These are phyloP conservation scores for Leptodermis oblonga DNA, from an alignment of 257 asterid genomes.

Conservation along the genomic window DNA sequence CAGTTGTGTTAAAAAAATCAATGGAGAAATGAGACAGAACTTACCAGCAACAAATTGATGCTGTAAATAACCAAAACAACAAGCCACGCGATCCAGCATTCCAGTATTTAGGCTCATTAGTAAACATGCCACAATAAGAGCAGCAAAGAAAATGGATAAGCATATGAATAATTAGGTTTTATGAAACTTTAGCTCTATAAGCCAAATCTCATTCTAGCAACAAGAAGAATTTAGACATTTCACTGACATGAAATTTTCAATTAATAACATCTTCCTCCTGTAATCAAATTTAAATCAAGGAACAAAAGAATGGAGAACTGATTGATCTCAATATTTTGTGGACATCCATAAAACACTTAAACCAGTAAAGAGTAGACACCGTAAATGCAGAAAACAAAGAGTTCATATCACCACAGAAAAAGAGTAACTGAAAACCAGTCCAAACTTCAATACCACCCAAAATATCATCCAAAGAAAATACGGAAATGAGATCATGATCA, in stretches of 20 bases:
- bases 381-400: not conserved
- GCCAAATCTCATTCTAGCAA: not conserved
- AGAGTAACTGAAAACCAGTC: not conserved
- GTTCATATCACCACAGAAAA: not conserved
- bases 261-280: not conserved
- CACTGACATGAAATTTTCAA: not conserved
- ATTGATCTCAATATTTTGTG: not conserved
- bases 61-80: constrained; percentile 40
- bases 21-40: constrained; percentile 29
- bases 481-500: not conserved
- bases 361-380: not conserved
- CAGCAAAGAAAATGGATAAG: not conserved
- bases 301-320: not conserved
- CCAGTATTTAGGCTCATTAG: constrained; percentile 11
- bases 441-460: not conserved
- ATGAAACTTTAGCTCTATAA: not conserved
- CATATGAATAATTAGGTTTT: not conserved
- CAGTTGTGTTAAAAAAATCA: not conserved
- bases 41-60: constrained; percentile 98
- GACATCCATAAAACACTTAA: not conserved
- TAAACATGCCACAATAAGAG: constrained; percentile 15
- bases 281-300: not conserved
- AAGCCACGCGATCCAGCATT: constrained; percentile 40
- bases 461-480: not conserved
- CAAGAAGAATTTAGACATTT: not conserved